Evolutionary conservation across 805 yeast species (phyloP), one percentile per base, ranked within the genome.

Genomic region (Metschnikowia chrysomelidarum): DNA sequence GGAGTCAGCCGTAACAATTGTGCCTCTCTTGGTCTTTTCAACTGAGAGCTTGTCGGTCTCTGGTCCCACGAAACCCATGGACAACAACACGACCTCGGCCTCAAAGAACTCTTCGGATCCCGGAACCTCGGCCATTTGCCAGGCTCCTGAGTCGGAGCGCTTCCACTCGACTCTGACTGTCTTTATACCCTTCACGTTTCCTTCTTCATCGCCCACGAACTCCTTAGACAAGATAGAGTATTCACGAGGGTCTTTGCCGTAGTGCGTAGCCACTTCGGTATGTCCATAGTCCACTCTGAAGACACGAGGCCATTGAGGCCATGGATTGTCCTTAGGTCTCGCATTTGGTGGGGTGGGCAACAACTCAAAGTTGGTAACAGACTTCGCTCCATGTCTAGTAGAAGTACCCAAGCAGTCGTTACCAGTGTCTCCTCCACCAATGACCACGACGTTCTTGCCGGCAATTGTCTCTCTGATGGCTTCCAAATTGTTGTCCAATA

Each of bases 391-490:
- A 60, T 93, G 98, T 69, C 98, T 83, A 24, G 93, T 89, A 15
- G 96, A 78, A 27, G 98, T 91, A 66, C 98, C 98, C 56, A 91
- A 75, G 77, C 98, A 91, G 73, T 91, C 98, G 60, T 91, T 91
- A 78, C 98, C 98, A 22, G 98, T 91, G 64, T 91, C 98, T 78
- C 98, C 98, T 71, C 98, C 98, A 56, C 98, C 98, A 71, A 91
- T 91, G 37, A 91, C 98, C 54, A 91, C 80, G 38, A 91, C 98
- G 46, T 85, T 73, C 73, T 91, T 93, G 50, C 93, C 98, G 43
- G 74, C 78, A 41, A 91, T 62, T 43, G 75, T 73, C 47, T 73
- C 68, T 48, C 83, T 77, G 41, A 91, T 82, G 38, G 80, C 83
- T 44, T 80, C 93, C 60, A 93, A 72, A 53, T 84, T 76, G 49